A percentile compares a stretch with the other conserved stretches of the same genome.
Conservation (phyloP, 352 stramenopile species). For the Pythium pyrilobum region DNA sequence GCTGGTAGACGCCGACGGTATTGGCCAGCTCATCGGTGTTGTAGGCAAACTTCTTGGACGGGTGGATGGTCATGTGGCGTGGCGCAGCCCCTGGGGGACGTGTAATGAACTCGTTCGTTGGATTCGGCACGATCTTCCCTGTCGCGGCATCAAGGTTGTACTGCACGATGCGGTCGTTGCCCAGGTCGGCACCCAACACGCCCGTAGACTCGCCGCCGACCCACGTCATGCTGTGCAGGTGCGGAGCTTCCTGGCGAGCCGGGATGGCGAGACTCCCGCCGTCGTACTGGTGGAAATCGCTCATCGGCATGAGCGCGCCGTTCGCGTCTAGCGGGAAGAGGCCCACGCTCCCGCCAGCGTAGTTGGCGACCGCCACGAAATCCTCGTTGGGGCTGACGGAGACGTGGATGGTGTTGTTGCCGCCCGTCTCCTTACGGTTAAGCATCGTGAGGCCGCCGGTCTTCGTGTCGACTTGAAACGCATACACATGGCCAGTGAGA, state of each 20-base stretch:
- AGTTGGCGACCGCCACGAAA: constrained; percentile 62
- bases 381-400: constrained; percentile 39
- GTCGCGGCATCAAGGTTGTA: constrained; percentile 34
- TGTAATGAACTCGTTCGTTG: constrained; percentile 9
- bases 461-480: constrained; percentile 29
- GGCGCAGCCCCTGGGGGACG: constrained; percentile 38
- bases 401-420: constrained; percentile 39
- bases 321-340: constrained; percentile 47
- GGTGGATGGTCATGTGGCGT: constrained; percentile 58
- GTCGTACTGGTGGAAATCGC: constrained; percentile 37
- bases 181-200: constrained; percentile 48
- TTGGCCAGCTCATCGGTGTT: constrained; percentile 59
- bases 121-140: constrained; percentile 26
- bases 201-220: constrained; percentile 28
- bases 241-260: constrained; percentile 36
- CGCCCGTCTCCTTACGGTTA: constrained; percentile 44
- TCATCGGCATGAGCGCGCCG: constrained; percentile 31
- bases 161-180: constrained; percentile 55
- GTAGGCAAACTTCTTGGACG: constrained; percentile 39
- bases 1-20: constrained; percentile 46
- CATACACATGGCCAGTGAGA: constrained; percentile 44
- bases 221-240: constrained; percentile 70
- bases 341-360: constrained; percentile 43
- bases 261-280: too few relatives aligned
- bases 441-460: constrained; percentile 36